These are phyloP conservation scores for Colletotrichum lentis DNA, from an alignment of 2,329 filamentous ascomycete species.

Conservation along the genomic window DNA sequence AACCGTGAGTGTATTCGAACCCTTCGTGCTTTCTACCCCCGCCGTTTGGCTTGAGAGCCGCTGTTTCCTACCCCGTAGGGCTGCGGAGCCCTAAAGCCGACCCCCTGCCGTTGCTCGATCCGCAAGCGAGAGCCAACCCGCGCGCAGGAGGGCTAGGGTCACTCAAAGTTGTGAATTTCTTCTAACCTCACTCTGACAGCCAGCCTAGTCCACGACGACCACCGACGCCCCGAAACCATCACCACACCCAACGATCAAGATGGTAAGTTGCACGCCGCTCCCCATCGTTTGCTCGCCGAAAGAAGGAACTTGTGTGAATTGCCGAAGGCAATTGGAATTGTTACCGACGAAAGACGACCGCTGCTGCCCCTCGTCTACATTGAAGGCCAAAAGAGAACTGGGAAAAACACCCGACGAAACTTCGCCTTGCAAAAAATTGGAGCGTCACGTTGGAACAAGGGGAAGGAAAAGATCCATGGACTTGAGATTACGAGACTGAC, in stretches of 20 bases:
- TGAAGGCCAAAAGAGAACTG: background rate
- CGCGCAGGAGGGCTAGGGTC: conserved; percentile 44
- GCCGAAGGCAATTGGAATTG: background rate
- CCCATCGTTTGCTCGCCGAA: conserved; percentile 32
- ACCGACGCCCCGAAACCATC: conserved; percentile 62
- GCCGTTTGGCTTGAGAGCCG: conserved; percentile 23
- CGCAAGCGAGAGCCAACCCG: conserved; percentile 59
- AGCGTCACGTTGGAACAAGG: background rate
- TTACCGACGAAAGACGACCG: background rate
- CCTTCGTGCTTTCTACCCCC: conserved; percentile 12
- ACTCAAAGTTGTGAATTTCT: conserved; percentile 60
- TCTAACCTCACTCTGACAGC: conserved; percentile 44
- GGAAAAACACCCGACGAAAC: background rate
- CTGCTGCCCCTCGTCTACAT: conserved; percentile 1
- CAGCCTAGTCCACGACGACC: conserved; percentile 45
- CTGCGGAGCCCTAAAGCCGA: conserved; percentile 52
- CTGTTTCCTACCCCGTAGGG: conserved; percentile 44
- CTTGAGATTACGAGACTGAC: conserved; percentile 36
- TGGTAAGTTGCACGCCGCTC: conserved; percentile 57
- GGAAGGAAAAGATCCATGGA: background rate
- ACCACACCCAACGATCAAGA: conserved; percentile 64
- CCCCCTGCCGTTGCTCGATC: conserved; percentile 43
- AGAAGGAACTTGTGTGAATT: background rate
- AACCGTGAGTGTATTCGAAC: conserved; percentile 3
- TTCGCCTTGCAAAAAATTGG: conserved; percentile 22